Conservation (phyloP, 73 alveolate species). For the Symbiodinium pilosum region DNA sequence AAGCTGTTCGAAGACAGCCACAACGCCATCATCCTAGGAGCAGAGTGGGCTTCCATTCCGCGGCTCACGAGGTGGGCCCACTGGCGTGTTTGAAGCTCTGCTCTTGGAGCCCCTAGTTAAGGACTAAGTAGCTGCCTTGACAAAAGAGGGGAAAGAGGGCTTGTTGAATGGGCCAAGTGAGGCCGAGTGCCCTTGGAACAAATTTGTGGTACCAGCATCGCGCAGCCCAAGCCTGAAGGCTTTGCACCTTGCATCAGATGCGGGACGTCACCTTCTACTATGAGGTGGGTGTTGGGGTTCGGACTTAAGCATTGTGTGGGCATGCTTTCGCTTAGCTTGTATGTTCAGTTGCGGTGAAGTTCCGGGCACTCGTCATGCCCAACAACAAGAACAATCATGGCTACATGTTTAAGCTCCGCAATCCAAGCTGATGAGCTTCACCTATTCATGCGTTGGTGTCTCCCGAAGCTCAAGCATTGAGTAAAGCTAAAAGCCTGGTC, state of each 20-base stretch:
- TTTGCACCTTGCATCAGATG: constrained; percentile 12
- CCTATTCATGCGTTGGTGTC: background rate
- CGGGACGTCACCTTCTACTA: constrained; percentile 24
- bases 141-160: background rate
- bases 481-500: background rate
- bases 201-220: background rate
- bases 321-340: background rate
- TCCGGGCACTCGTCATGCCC: background rate
- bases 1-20: constrained; percentile 4
- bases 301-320: background rate
- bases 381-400: background rate
- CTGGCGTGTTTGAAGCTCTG: background rate
- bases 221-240: background rate
- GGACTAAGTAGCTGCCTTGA: background rate
- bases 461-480: background rate
- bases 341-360: background rate
- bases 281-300: constrained; percentile 12
- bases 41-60: constrained; percentile 18
- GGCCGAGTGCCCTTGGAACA: background rate
- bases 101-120: background rate
- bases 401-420: background rate
- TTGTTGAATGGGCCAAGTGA: background rate
- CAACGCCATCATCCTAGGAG: constrained; percentile 5
- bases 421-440: background rate
- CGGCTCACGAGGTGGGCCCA: background rate